Conservation (phyloP, 2,329 filamentous ascomycete species). For the Triangularia setosa region DNA sequence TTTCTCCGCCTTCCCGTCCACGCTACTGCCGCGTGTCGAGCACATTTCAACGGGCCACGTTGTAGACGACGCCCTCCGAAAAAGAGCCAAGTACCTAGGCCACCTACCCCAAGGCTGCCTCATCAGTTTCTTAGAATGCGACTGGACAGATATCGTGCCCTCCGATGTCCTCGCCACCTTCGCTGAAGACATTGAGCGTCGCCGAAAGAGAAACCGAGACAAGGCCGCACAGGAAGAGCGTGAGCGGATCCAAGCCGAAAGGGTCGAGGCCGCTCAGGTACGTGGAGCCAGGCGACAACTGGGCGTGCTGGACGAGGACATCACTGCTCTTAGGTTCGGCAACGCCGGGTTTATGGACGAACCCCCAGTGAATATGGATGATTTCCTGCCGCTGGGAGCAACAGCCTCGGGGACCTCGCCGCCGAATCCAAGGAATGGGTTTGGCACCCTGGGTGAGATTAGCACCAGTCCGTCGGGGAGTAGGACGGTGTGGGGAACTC, state of each 20-base stretch:
- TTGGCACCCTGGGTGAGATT: slow-evolving; percentile 67
- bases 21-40: slow-evolving; percentile 80
- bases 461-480: slow-evolving; percentile 74
- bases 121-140: slow-evolving; percentile 86
- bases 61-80: slow-evolving; percentile 79
- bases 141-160: slow-evolving; percentile 87
- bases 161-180: slow-evolving; percentile 73
- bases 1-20: slow-evolving; percentile 78
- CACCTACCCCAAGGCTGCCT: slow-evolving; percentile 90
- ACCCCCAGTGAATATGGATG: slow-evolving; percentile 49
- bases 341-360: slow-evolving; percentile 17
- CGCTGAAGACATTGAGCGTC: slow-evolving; percentile 67
- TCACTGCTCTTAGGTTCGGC: slow-evolving; percentile 27
- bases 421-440: slow-evolving; percentile 56
- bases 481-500: slow-evolving; percentile 91
- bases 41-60: slow-evolving; percentile 85
- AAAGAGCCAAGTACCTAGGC: slow-evolving; percentile 78
- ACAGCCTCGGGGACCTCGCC: slow-evolving; percentile 42
- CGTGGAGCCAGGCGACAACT: slow-evolving; percentile 40
- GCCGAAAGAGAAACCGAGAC: slow-evolving; percentile 73
- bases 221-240: slow-evolving; percentile 85
- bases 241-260: slow-evolving; percentile 76
- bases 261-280: slow-evolving; percentile 67
- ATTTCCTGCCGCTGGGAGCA: slow-evolving; percentile 61
- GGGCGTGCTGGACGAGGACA: slow-evolving; percentile 40